Evolutionary conservation across 768 basidiomycete species (phyloP).

Genomic region (Boletus edulis): DNA sequence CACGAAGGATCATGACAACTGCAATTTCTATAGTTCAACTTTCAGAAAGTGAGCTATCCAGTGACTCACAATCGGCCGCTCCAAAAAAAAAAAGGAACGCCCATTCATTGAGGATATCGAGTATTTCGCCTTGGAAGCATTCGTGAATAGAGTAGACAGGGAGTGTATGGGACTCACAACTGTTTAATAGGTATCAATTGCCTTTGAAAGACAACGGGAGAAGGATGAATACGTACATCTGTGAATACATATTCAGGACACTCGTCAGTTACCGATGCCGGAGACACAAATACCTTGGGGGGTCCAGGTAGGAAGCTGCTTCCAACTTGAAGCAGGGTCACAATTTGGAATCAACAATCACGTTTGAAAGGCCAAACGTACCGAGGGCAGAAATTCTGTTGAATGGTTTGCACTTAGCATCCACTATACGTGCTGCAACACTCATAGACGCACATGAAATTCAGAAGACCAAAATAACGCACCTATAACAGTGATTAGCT

Average conservation of each 20-base stretch:
- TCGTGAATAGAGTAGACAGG: not conserved
- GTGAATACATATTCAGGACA: not conserved
- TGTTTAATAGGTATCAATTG: not conserved
- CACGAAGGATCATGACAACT: not conserved
- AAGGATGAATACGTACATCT: not conserved
- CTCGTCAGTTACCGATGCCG: too few relatives aligned
- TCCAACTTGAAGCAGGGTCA: not conserved
- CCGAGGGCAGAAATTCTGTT: not conserved
- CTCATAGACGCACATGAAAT: not conserved
- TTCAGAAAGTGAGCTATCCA: too few relatives aligned
- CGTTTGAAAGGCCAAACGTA: not conserved
- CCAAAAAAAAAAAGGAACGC: not conserved
- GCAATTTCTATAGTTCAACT: not conserved
- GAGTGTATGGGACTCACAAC: not conserved
- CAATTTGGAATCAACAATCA: not conserved
- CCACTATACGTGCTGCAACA: too few relatives aligned
- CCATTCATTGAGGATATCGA: too few relatives aligned
- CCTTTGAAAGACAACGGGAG: too few relatives aligned
- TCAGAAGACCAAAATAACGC: slow-evolving; percentile 5
- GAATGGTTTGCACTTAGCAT: not conserved
- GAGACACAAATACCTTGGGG: not conserved
- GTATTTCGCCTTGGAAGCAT: not conserved
- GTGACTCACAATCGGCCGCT: slow-evolving; percentile 5
- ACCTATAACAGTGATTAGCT: not conserved
- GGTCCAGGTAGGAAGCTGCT: not conserved